These are phyloP conservation scores for Blastocystis hominis DNA, from an alignment of 352 stramenopile species.

Conservation along the genomic window DNA sequence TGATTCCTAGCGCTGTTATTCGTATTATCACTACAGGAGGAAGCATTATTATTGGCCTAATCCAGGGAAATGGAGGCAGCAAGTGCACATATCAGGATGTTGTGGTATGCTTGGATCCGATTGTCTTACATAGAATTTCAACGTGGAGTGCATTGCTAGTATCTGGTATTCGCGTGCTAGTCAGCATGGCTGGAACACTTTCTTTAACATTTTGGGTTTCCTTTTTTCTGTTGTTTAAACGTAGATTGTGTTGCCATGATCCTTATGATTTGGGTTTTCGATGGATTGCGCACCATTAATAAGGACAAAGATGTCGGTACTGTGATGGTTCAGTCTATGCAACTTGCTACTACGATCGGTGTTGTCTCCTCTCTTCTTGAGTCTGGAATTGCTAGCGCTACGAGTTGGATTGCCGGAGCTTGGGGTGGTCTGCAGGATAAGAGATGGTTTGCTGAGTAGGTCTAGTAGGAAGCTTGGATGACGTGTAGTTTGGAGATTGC, in stretches of 20 bases:
- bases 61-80: background rate
- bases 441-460: background rate
- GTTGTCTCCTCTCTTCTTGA: conserved; percentile 9
- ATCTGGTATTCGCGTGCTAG: background rate
- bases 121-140: background rate
- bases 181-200: background rate
- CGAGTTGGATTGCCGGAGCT: background rate
- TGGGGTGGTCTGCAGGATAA: background rate
- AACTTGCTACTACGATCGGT: conserved; percentile 10
- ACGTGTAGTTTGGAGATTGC: conserved; percentile 13
- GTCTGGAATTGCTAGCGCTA: background rate
- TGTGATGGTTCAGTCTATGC: conserved; percentile 17
- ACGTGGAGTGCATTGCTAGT: background rate
- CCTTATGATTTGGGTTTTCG: conserved; percentile 46
- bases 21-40: background rate
- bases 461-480: background rate
- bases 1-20: background rate
- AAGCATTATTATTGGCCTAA: background rate
- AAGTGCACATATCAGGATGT: background rate
- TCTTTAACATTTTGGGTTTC: conserved; percentile 14
- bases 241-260: conserved; percentile 38
- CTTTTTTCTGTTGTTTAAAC: background rate
- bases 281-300: conserved; percentile 29
- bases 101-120: background rate
- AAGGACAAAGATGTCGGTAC: conserved; percentile 46